Evolutionary conservation across 2,329 filamentous ascomycete species (phyloP).

Genomic region (Periglandula ipomoeae): DNA sequence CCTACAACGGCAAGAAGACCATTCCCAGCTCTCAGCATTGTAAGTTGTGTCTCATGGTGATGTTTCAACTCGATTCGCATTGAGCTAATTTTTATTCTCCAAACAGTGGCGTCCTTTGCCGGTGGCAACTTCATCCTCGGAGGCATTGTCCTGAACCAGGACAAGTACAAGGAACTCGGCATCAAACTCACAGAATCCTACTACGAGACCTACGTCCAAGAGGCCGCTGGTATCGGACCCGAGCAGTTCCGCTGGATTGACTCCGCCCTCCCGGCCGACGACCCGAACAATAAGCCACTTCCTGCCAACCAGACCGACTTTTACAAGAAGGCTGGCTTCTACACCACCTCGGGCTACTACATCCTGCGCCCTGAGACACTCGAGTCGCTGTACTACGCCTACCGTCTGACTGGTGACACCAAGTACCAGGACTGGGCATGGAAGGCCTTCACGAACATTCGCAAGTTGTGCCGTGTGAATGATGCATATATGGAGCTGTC

Average conservation of each 20-base stretch:
- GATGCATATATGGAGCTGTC: conserved; percentile 58
- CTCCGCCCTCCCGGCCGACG: conserved; percentile 22
- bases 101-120: conserved; percentile 65
- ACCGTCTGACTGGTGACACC: conserved; percentile 63
- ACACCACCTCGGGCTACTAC: conserved; percentile 52
- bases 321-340: conserved; percentile 62
- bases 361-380: conserved; percentile 71
- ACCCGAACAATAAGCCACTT: conserved; percentile 29
- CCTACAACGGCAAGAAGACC: conserved; percentile 39
- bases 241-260: conserved; percentile 59
- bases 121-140: conserved; percentile 81
- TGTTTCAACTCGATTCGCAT: conserved; percentile 23
- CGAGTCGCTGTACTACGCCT: conserved; percentile 82
- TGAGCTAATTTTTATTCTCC: neutral
- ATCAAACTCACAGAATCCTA: conserved; percentile 63
- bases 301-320: conserved; percentile 45
- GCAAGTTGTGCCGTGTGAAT: conserved; percentile 49
- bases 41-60: conserved; percentile 20
- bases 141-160: conserved; percentile 56
- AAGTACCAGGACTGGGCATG: conserved; percentile 81
- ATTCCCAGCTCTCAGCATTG: conserved; percentile 40
- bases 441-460: conserved; percentile 65
- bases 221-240: conserved; percentile 66
- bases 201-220: conserved; percentile 61
- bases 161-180: conserved; percentile 65